Conservation (phyloP, 129 eudicot species). For the Solidago caesia region DNA sequence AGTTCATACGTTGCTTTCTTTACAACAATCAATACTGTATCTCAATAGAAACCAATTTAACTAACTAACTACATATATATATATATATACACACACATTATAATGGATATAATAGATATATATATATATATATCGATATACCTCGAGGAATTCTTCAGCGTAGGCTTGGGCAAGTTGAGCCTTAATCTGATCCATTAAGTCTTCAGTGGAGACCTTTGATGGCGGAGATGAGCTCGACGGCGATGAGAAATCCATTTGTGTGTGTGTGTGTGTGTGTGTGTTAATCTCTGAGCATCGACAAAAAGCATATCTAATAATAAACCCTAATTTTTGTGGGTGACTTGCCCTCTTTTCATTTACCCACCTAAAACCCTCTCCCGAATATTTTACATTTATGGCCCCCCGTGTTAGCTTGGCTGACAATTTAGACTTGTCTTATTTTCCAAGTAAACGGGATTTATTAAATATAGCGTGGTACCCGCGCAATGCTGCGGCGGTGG, state of each 20-base stretch:
- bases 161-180: slow-evolving; percentile 86
- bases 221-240: slow-evolving; percentile 63
- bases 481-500: too few relatives aligned
- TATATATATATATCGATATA: slow-evolving; percentile 3
- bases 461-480: too few relatives aligned
- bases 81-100: not conserved
- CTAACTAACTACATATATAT: not conserved
- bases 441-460: too few relatives aligned
- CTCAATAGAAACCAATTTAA: not conserved
- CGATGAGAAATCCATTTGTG: slow-evolving; percentile 71
- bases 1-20: too few relatives aligned
- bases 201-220: slow-evolving; percentile 49
- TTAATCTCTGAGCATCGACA: not conserved
- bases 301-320: not conserved
- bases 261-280: not conserved
- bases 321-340: slow-evolving; percentile 28
- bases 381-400: slow-evolving; percentile 4
- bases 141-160: slow-evolving; percentile 90
- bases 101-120: not conserved
- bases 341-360: not conserved
- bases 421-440: not conserved
- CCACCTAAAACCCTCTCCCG: slow-evolving; percentile 22
- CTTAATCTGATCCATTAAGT: slow-evolving; percentile 73
- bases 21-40: not conserved
- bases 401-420: not conserved